phyloP scores from a whole-genome alignment of 73 alveolate species.

The Tetrahymena malaccensis region DNA sequence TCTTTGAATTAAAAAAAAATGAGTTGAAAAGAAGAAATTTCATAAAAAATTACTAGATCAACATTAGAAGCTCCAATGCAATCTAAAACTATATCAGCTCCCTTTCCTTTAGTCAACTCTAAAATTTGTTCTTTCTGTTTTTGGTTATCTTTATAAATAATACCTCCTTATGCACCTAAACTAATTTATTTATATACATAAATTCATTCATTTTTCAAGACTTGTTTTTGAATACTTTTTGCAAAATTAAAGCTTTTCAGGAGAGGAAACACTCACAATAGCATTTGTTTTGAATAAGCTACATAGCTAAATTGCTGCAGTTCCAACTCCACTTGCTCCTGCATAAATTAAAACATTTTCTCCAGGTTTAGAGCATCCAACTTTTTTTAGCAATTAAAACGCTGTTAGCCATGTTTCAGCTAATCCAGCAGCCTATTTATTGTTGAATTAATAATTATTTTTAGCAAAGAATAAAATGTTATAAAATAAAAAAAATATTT shows the following conservation, averaged over 20 bases:
- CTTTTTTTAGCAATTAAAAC: constrained; percentile 32
- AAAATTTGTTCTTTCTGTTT: constrained; percentile 27
- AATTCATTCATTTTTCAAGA: too few species aligned
- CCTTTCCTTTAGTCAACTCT: constrained; percentile 44
- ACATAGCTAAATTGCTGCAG: constrained; percentile 59
- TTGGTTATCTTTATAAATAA: constrained; percentile 48
- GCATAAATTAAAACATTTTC: constrained; percentile 59
- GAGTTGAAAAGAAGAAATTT: not conserved
- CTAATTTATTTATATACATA: too few species aligned
- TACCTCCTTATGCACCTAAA: constrained; percentile 44
- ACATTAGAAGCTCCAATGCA: constrained; percentile 53
- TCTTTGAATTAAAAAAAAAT: not conserved
- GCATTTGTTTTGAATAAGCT: constrained; percentile 48
- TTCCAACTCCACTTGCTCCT: constrained; percentile 74
- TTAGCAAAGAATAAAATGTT: not conserved
- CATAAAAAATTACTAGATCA: not conserved
- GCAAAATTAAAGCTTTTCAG: constrained; percentile 30
- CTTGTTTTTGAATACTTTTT: not conserved
- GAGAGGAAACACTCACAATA: constrained; percentile 60
- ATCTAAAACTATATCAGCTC: constrained; percentile 59
- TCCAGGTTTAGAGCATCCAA: constrained; percentile 37
- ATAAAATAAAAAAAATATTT: not conserved
- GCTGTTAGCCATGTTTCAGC: constrained; percentile 72
- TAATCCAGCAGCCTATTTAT: constrained; percentile 57
- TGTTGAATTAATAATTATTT: not conserved